These are phyloP conservation scores for Lipomyces yamadae DNA, from an alignment of 805 yeast genomes.

Conservation along the genomic window DNA sequence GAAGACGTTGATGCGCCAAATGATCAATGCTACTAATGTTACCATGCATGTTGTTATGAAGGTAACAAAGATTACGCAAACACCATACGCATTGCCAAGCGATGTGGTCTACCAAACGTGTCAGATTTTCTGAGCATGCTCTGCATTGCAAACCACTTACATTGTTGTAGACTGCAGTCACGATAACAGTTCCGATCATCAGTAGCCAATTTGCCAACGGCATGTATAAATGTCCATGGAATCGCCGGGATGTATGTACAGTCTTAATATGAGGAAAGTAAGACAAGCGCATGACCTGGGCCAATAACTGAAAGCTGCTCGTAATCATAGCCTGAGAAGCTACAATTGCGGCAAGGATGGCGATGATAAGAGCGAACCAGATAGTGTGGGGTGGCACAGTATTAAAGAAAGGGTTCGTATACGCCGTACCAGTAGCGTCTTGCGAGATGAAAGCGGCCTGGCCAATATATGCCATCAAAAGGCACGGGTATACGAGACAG, in stretches of 20 bases:
- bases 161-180: slow-evolving; percentile 58
- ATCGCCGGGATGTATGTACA: slow-evolving; percentile 51
- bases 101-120: slow-evolving; percentile 44
- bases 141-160: background rate
- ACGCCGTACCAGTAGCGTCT: slow-evolving; percentile 17
- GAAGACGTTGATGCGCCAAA: slow-evolving; percentile 49
- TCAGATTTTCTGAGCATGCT: no score
- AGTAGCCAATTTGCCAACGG: slow-evolving; percentile 56
- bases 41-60: slow-evolving; percentile 56
- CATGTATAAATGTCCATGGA: slow-evolving; percentile 56
- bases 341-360: slow-evolving; percentile 53
- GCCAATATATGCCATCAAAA: slow-evolving; percentile 58
- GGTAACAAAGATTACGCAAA: slow-evolving; percentile 61
- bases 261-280: slow-evolving; percentile 57
- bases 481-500: slow-evolving; percentile 56
- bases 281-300: slow-evolving; percentile 58
- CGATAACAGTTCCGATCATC: slow-evolving; percentile 56
- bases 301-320: slow-evolving; percentile 57
- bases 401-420: slow-evolving; percentile 30
- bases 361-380: slow-evolving; percentile 43
- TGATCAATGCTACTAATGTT: slow-evolving; percentile 53
- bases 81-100: slow-evolving; percentile 63
- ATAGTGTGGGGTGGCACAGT: slow-evolving; percentile 4
- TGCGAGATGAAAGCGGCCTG: slow-evolving; percentile 54
- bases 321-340: slow-evolving; percentile 64